phyloP scores from a whole-genome alignment of 805 yeast genomes.

The Torulaspora quercuum region DNA sequence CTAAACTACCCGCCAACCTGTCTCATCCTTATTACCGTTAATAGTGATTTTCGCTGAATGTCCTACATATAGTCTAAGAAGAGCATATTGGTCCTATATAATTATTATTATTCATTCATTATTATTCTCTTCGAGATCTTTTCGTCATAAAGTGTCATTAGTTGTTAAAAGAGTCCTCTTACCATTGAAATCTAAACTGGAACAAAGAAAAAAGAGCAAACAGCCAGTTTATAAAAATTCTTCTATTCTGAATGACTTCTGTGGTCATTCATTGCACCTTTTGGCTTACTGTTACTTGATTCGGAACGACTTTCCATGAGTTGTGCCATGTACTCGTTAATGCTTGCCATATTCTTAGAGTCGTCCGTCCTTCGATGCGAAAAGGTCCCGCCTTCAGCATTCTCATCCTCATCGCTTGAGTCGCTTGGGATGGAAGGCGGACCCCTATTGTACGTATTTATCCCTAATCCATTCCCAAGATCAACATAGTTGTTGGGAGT shows the following conservation, averaged over 20 bases:
- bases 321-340: conserved; percentile 30
- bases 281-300: conserved; percentile 10
- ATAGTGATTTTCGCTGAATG: too few relatives aligned
- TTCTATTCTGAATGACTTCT: neutral
- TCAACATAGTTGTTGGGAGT: conserved; percentile 26
- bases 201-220: too few relatives aligned
- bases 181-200: too few relatives aligned
- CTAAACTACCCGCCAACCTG: too few relatives aligned
- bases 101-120: too few relatives aligned
- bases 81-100: too few relatives aligned
- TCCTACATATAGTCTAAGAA: too few relatives aligned
- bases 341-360: conserved; percentile 15
- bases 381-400: conserved; percentile 21
- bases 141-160: too few relatives aligned
- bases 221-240: too few relatives aligned
- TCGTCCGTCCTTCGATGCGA: conserved; percentile 15
- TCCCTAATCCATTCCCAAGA: conserved; percentile 37
- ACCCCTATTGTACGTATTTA: conserved; percentile 36
- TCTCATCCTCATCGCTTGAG: conserved; percentile 30
- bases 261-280: neutral
- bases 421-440: conserved; percentile 41
- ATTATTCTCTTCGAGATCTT: too few relatives aligned
- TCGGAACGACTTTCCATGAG: conserved; percentile 24
- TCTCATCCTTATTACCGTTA: too few relatives aligned
- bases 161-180: too few relatives aligned